These are phyloP conservation scores for Ambrosia hybrid DNA, from an alignment of 140 eudicot genomes.

Conservation along the genomic window DNA sequence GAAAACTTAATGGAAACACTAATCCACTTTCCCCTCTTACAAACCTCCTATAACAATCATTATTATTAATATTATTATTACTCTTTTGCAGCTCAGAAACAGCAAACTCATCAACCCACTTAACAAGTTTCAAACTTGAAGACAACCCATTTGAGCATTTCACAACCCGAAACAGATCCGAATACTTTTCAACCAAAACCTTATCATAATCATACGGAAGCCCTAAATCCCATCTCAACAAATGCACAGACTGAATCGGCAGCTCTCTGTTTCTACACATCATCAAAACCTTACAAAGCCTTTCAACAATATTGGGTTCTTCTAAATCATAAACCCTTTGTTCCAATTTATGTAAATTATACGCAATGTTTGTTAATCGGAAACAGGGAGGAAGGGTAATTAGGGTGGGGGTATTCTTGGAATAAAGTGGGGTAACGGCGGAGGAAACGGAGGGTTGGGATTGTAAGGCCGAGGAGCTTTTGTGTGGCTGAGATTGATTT, in stretches of 20 bases:
- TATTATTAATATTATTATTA: not conserved
- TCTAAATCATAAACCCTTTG: slow-evolving; percentile 8
- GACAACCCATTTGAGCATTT: slow-evolving; percentile 12
- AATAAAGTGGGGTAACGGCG: slow-evolving; percentile 89
- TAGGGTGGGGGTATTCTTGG: slow-evolving; percentile 72
- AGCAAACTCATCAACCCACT: slow-evolving; percentile 24
- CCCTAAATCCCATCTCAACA: slow-evolving; percentile 81
- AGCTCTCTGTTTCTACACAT: slow-evolving; percentile 48
- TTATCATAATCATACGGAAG: slow-evolving; percentile 68
- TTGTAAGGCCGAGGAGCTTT: slow-evolving; percentile 70
- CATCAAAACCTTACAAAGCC: slow-evolving; percentile 48
- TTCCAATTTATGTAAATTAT: slow-evolving; percentile 33
- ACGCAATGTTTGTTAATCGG: slow-evolving; percentile 51
- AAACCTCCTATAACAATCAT: slow-evolving; percentile 40
- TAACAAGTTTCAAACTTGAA: slow-evolving; percentile 19
- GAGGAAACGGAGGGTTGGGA: slow-evolving; percentile 85
- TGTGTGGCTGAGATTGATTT: slow-evolving; percentile 63
- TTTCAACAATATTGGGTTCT: slow-evolving; percentile 41
- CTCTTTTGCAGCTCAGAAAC: slow-evolving; percentile 27
- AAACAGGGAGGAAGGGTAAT: slow-evolving; percentile 74
- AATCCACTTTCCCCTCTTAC: slow-evolving; percentile 59
- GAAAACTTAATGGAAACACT: slow-evolving; percentile 70
- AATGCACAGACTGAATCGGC: slow-evolving; percentile 40
- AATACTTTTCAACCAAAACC: slow-evolving; percentile 24
- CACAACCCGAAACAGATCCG: slow-evolving; percentile 3